These are phyloP conservation scores for Periconia sp. DNA, from an alignment of 2,329 filamentous ascomycete species.

Conservation along the genomic window DNA sequence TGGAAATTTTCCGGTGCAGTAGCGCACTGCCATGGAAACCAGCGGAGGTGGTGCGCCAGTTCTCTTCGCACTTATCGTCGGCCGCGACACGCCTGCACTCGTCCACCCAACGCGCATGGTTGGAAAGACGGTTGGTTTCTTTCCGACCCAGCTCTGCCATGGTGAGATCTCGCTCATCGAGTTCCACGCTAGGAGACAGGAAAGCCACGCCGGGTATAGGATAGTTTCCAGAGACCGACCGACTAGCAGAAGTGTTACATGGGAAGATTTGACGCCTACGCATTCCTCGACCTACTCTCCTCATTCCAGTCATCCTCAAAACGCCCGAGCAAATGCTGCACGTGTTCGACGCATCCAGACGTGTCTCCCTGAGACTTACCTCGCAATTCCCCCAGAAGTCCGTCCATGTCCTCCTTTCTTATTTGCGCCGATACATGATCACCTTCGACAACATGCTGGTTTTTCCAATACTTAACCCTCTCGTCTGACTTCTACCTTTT, in stretches of 20 bases:
- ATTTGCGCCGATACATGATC: no score
- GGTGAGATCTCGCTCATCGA: slow-evolving; percentile 12
- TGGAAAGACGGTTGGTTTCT: slow-evolving; percentile 37
- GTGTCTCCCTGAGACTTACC: slow-evolving; percentile 33
- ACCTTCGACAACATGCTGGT: no score
- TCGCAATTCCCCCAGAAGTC: slow-evolving; percentile 22
- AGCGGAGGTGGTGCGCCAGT: slow-evolving; percentile 48
- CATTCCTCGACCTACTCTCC: no score
- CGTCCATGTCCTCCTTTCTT: slow-evolving; percentile 25
- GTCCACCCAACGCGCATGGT: slow-evolving; percentile 47
- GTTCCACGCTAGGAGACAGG: slow-evolving; percentile 17
- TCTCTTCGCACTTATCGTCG: slow-evolving; percentile 46
- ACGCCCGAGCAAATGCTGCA: slow-evolving; percentile 52
- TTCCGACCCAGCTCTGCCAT: slow-evolving; percentile 24
- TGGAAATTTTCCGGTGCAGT: slow-evolving; percentile 45
- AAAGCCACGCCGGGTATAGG: slow-evolving; percentile 15
- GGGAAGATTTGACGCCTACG: no score
- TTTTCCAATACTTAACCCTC: no score
- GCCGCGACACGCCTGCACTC: slow-evolving; percentile 44
- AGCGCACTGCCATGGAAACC: slow-evolving; percentile 47
- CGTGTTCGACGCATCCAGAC: slow-evolving; percentile 57
- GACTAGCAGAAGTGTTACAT: no score
- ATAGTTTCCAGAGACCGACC: no score
- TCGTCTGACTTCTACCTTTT: slow-evolving; percentile 24
- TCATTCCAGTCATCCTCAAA: slow-evolving; percentile 45